phyloP scores from a whole-genome alignment of 768 basidiomycete species.

The Boletus speciosus region DNA sequence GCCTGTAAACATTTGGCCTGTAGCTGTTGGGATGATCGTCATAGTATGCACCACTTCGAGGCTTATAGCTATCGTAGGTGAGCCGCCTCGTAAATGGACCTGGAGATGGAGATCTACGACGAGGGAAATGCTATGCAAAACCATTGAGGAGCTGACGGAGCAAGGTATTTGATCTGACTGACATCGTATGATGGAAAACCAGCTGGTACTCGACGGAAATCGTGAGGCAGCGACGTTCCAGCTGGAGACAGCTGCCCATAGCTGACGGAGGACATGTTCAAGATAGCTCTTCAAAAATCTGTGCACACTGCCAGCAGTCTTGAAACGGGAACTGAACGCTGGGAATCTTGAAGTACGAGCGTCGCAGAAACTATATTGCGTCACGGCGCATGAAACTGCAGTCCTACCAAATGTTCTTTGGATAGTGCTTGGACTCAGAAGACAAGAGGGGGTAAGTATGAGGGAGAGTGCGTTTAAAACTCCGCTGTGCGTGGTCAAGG shows the following conservation, averaged over 20 bases:
- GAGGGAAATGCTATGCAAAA: conserved; percentile 27
- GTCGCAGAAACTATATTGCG: not conserved
- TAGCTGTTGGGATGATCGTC: conserved; percentile 43
- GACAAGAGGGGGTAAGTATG: conserved; percentile 14
- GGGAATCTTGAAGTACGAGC: conserved; percentile 3
- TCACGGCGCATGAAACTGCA: conserved; percentile 5
- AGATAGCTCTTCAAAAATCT: not conserved
- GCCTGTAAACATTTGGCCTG: conserved; percentile 38
- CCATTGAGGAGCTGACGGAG: conserved; percentile 17
- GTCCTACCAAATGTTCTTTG: conserved; percentile 11
- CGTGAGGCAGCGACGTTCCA: conserved; percentile 21
- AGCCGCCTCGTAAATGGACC: conserved; percentile 41
- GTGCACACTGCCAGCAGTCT: conserved; percentile 5
- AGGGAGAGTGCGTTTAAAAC: conserved; percentile 32
- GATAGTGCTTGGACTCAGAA: conserved; percentile 4
- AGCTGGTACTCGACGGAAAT: conserved; percentile 28
- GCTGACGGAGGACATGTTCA: conserved; percentile 26
- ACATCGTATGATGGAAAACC: conserved; percentile 30
- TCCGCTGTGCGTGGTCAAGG: conserved; percentile 24
- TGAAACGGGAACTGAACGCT: conserved; percentile 1
- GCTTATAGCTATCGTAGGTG: conserved; percentile 52
- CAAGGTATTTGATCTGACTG: conserved; percentile 24
- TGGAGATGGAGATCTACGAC: conserved; percentile 51
- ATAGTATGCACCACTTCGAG: conserved; percentile 37
- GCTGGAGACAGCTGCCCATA: conserved; percentile 27